Base-by-base conservation (phyloP, 2,329 filamentous ascomycete species). In the Endoconidiophora polonica region DNA sequence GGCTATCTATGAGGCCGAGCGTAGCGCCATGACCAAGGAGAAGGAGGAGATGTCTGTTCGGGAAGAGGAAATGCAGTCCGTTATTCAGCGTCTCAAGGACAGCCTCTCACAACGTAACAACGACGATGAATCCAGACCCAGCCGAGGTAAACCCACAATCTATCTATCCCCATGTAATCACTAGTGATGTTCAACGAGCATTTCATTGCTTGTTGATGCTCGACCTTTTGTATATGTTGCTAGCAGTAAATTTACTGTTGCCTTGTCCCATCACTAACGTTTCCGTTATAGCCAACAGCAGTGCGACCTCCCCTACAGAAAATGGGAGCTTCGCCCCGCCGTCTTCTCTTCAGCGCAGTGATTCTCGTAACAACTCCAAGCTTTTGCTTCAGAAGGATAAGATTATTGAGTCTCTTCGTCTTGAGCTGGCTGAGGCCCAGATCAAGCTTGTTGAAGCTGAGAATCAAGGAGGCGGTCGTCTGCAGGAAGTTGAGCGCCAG, bases 391-490 rank as follows among this genome's bases (percentile, higher is more conserved):
- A 96, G 63, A 98, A 96, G 64, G 91, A 98, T 66, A 91, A 93
- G 66, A 71, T 95, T 53, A 96, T 98, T 58, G 90, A 96, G 63
- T 86, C 83, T 9, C 71, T 98, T 55, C 78, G 90, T 51, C 75
- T 96, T 23, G 91, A 98, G 63, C 74, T 98, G 45, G 90, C 91
- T 41, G 91, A 96, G 64, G 82, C 86, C 20, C 88, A 96, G 64
- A 93, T 95, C 66, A 95, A 94, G 65, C 72, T 95, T 23, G 83
- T 94, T 24, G 90, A 96, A 64, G 80, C 91, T 49, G 88, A 96
- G 66, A 94, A 95, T 63, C 79, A 84, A 64, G 90, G 87, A 48
- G 90, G 88, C 48, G 87, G 86, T 43, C 80, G 84, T 24, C 69
- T 94, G 60, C 83, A 86, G 57, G 86, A 94, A 64, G 76, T 96